Conservation (phyloP, 495 filamentous ascomycete species). For the Saxispiralis lemnorum region DNA sequence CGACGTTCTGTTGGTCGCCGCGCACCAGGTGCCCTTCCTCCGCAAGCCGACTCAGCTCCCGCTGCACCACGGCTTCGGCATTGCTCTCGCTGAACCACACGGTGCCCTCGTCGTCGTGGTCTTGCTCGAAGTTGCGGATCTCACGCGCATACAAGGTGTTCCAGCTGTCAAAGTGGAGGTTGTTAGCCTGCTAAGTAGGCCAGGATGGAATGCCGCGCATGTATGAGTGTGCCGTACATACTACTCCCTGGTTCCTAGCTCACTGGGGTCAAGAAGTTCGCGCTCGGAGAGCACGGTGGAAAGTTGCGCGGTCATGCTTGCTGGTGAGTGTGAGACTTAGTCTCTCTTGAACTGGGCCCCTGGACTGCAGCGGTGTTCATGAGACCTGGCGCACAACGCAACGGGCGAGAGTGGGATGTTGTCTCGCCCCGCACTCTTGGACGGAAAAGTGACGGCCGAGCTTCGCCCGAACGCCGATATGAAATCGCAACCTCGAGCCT, state of each 20-base stretch:
- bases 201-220: not conserved
- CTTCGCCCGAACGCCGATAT: too few species aligned
- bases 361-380: too few species aligned
- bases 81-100: slow-evolving; percentile 62
- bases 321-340: too few species aligned
- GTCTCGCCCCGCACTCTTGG: too few species aligned
- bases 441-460: too few species aligned
- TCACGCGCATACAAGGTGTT: slow-evolving; percentile 46
- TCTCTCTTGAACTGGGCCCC: too few species aligned
- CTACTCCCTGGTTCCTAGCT: slow-evolving; percentile 56
- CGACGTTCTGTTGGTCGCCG: slow-evolving; percentile 6
- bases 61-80: slow-evolving; percentile 43
- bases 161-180: slow-evolving; percentile 35
- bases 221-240: slow-evolving; percentile 21
- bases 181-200: not conserved
- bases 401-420: too few species aligned
- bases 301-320: too few species aligned
- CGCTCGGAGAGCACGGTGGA: not conserved
- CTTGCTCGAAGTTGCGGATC: slow-evolving; percentile 39
- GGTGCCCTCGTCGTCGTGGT: slow-evolving; percentile 47
- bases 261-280: slow-evolving; percentile 36
- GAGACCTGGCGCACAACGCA: too few species aligned
- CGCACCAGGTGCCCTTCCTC: slow-evolving; percentile 14
- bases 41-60: slow-evolving; percentile 30
- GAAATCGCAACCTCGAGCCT: too few species aligned